phyloP scores from a whole-genome alignment of 495 filamentous ascomycete genomes.

The Cryomyces minteri region DNA sequence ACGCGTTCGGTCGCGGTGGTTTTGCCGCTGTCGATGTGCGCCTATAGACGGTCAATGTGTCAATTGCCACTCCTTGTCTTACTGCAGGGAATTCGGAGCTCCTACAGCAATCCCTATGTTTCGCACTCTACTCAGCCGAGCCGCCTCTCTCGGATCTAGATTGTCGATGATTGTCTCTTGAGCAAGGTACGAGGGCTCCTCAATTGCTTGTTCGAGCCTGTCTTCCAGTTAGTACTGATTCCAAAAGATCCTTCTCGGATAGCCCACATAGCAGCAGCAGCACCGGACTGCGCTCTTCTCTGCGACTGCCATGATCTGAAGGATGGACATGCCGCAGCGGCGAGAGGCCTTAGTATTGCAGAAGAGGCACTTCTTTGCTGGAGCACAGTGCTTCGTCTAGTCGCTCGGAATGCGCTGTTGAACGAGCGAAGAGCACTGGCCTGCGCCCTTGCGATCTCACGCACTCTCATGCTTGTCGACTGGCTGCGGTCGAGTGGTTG shows the following conservation, averaged over 20 bases:
- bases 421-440: neutral
- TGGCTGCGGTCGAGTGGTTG: neutral
- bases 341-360: neutral
- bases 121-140: constrained; percentile 57
- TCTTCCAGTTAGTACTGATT: neutral
- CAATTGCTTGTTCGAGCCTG: constrained; percentile 42
- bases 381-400: neutral
- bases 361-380: neutral
- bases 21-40: constrained; percentile 98
- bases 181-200: constrained; percentile 35
- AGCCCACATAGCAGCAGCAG: constrained; percentile 24
- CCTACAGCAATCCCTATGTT: constrained; percentile 97
- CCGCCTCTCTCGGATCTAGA: constrained; percentile 54
- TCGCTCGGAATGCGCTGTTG: neutral
- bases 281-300: constrained; percentile 12
- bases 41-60: constrained; percentile 30
- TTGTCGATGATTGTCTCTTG: constrained; percentile 56
- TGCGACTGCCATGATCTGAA: constrained; percentile 1
- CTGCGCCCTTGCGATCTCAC: neutral
- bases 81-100: neutral
- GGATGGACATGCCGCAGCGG: neutral
- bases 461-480: neutral
- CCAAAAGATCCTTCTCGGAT: neutral
- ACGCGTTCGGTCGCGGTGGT: constrained; percentile 95
- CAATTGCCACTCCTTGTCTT: neutral